A percentile compares a stretch with the other conserved stretches of the same genome.
Evolutionary conservation across 1,284 basidiomycete species (phyloP).

Genomic region (Apiotrichum siamense): DNA sequence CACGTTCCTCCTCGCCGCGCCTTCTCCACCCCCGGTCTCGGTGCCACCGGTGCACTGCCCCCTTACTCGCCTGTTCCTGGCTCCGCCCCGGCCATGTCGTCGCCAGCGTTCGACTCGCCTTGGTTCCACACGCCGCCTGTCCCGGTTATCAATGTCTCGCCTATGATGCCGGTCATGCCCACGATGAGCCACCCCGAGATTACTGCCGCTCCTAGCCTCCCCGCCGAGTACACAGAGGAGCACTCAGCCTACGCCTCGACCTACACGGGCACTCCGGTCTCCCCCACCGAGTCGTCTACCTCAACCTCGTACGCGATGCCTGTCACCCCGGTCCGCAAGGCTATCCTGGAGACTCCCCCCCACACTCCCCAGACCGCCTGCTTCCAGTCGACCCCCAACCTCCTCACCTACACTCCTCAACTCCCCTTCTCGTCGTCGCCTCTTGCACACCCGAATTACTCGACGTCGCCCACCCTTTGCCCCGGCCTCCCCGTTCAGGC

Average conservation of each 20-base stretch:
- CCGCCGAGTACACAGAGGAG: slow-evolving; percentile 7
- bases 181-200: slow-evolving; percentile 12
- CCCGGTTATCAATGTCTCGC: slow-evolving; percentile 17
- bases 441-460: slow-evolving; percentile 16
- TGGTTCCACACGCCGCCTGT: slow-evolving; percentile 26
- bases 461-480: slow-evolving; percentile 35
- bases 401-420: slow-evolving; percentile 21
- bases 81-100: slow-evolving; percentile 27
- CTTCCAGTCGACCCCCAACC: slow-evolving; percentile 23
- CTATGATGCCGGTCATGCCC: slow-evolving; percentile 14
- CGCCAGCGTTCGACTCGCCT: slow-evolving; percentile 35
- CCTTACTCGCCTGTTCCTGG: slow-evolving; percentile 28
- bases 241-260: slow-evolving; percentile 6
- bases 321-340: slow-evolving; percentile 16
- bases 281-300: slow-evolving; percentile 20
- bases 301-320: slow-evolving; percentile 22
- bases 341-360: slow-evolving; percentile 12
- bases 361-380: slow-evolving; percentile 21
- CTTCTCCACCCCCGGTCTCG: slow-evolving; percentile 29
- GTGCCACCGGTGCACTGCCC: slow-evolving; percentile 6
- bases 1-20: slow-evolving; percentile 31
- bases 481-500: slow-evolving; percentile 25
- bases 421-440: slow-evolving; percentile 33
- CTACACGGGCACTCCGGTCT: slow-evolving; percentile 19
- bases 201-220: slow-evolving; percentile 4